phyloP scores from a whole-genome alignment of 2,329 filamentous ascomycete species.

The Volutella citrinella region DNA sequence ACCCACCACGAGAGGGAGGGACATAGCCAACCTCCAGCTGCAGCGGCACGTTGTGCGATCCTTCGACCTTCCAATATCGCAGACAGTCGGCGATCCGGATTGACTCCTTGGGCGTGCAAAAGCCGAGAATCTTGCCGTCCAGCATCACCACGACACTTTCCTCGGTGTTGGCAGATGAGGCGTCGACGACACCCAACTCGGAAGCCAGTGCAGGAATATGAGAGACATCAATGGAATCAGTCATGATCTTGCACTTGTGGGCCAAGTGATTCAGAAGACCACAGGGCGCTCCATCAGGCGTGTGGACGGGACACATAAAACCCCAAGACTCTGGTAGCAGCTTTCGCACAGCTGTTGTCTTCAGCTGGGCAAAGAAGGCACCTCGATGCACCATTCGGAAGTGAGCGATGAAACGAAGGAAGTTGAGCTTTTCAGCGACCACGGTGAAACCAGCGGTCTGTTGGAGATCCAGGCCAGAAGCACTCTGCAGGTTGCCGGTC shows the following conservation, averaged over 20 bases:
- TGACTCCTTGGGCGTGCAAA: conserved; percentile 82
- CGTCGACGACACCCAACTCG: conserved; percentile 74
- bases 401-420: conserved; percentile 96
- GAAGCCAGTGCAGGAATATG: conserved; percentile 70
- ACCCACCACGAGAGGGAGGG: conserved; percentile 83
- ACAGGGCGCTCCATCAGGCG: conserved; percentile 92
- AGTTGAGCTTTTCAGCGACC: conserved; percentile 98
- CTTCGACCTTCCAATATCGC: conserved; percentile 93
- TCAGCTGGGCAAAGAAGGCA: conserved; percentile 96
- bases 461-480: conserved; percentile 89
- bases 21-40: conserved; percentile 91
- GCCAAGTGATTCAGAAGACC: conserved; percentile 92
- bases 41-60: conserved; percentile 72
- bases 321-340: conserved; percentile 96
- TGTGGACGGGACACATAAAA: conserved; percentile 95
- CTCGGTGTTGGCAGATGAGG: conserved; percentile 73
- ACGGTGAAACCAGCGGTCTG: conserved; percentile 94
- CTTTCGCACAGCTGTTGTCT: conserved; percentile 95
- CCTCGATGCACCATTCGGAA: conserved; percentile 99
- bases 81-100: conserved; percentile 80
- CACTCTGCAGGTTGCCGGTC: conserved; percentile 88
- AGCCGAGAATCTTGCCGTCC: conserved; percentile 86
- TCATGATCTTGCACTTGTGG: conserved; percentile 91
- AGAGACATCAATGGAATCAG: conserved; percentile 69
- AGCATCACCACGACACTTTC: conserved; percentile 88